phyloP scores from a whole-genome alignment of 768 basidiomycete species.

The Rhizopogon vulgaris region DNA sequence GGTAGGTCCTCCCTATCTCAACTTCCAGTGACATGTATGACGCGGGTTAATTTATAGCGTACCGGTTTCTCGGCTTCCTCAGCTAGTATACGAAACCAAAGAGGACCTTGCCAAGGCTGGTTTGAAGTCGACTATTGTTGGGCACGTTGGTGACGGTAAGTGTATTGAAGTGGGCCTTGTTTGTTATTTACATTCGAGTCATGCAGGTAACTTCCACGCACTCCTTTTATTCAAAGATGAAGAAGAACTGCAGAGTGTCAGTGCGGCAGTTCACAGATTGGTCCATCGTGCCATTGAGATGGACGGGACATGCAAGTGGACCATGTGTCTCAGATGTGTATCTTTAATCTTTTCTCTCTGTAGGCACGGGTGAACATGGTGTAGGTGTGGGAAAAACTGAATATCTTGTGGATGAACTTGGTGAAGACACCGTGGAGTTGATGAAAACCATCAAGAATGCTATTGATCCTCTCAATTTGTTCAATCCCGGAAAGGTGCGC shows the following conservation, averaged over 20 bases:
- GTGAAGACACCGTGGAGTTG: conserved; percentile 70
- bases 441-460: conserved; percentile 83
- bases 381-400: conserved; percentile 84
- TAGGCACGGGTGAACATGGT: conserved; percentile 84
- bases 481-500: conserved; percentile 78
- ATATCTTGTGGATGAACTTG: conserved; percentile 80
- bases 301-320: conserved; percentile 66
- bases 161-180: conserved; percentile 20
- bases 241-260: conserved; percentile 47
- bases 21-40: neutral
- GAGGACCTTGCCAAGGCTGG: conserved; percentile 60
- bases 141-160: conserved; percentile 75
- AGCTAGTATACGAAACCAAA: conserved; percentile 73
- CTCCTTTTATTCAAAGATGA: conserved; percentile 56
- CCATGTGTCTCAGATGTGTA: neutral
- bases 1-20: conserved; percentile 37
- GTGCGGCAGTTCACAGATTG: conserved; percentile 61
- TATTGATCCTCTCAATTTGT: conserved; percentile 72
- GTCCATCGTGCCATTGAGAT: conserved; percentile 65
- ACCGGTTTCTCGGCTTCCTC: conserved; percentile 62
- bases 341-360: neutral
- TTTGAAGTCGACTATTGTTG: conserved; percentile 65
- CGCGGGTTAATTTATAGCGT: conserved; percentile 35
- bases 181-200: neutral
- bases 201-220: conserved; percentile 38